Percentiles rank a stretch among this genome's conserved stretches.
Conservation (phyloP, 140 eudicot species). For the Flaveria floridana region DNA sequence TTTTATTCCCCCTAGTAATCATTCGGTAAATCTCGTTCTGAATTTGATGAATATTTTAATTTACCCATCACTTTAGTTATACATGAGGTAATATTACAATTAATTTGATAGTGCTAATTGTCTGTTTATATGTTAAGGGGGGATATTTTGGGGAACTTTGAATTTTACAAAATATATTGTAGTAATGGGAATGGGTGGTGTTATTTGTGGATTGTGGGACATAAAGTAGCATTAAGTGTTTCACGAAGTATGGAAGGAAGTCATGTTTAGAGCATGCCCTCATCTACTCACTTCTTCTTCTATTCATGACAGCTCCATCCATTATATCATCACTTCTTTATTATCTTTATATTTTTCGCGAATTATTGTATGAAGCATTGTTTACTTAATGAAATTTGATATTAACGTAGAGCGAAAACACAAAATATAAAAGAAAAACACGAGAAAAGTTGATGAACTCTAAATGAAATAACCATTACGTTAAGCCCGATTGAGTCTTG, state of each 20-base stretch:
- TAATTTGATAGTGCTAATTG: neutral
- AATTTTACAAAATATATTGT: neutral
- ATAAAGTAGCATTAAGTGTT: conserved; percentile 31
- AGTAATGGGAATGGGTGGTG: conserved; percentile 14
- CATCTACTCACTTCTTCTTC: conserved; percentile 34
- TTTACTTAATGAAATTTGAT: neutral
- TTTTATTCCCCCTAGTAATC: neutral
- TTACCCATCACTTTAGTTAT: neutral
- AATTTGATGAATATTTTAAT: neutral
- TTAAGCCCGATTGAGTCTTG: too few species aligned
- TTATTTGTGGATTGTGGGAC: conserved; percentile 40
- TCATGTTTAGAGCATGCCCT: conserved; percentile 49
- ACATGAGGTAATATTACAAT: neutral
- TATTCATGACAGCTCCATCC: conserved; percentile 22
- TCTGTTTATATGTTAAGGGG: neutral
- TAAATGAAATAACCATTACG: too few species aligned
- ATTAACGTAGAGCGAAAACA: too few species aligned
- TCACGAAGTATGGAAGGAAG: conserved; percentile 28
- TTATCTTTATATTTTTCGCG: neutral
- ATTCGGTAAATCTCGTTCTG: neutral
- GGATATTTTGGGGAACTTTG: conserved; percentile 22
- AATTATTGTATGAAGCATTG: neutral
- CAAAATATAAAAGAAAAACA: too few species aligned
- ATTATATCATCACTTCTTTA: conserved; percentile 9
- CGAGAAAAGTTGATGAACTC: too few species aligned